Evolutionary conservation across 2,329 filamentous ascomycete genomes (phyloP).

Genomic region (Pseudogymnoascus sp.): DNA sequence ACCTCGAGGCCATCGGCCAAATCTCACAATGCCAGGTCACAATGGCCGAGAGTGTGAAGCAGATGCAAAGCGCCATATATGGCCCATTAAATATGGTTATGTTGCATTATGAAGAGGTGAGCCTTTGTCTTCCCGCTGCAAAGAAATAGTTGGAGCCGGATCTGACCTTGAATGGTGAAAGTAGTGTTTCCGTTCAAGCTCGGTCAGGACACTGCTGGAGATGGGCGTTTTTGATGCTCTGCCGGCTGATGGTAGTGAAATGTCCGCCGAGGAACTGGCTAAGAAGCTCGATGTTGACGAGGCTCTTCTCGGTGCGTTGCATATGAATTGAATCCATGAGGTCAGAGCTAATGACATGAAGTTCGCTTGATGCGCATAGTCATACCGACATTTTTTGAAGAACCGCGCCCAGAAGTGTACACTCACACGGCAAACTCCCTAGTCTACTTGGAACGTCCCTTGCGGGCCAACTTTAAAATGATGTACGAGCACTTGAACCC

Average conservation of each 20-base stretch:
- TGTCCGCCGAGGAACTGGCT: conserved; percentile 17
- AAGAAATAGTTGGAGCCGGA: not conserved
- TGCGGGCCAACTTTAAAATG: conserved; percentile 19
- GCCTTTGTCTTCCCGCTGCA: not conserved
- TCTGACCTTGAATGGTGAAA: not conserved
- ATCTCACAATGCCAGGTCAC: not conserved
- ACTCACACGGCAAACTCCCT: conserved; percentile 21
- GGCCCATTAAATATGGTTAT: conserved; percentile 20
- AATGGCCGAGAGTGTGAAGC: conserved; percentile 15
- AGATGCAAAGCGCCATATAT: conserved; percentile 17
- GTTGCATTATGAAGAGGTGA: conserved; percentile 19
- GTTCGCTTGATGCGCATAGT: conserved; percentile 23
- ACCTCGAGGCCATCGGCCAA: conserved; percentile 4
- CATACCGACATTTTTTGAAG: conserved; percentile 17
- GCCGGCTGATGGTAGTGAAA: conserved; percentile 17
- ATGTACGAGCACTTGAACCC: conserved; percentile 13
- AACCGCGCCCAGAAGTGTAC: conserved; percentile 19
- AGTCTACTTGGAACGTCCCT: conserved; percentile 17
- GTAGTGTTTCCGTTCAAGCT: conserved; percentile 14
- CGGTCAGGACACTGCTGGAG: conserved; percentile 18
- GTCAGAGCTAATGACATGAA: conserved; percentile 1
- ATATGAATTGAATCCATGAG: not conserved
- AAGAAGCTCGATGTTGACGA: conserved; percentile 20
- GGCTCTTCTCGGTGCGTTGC: conserved; percentile 19
- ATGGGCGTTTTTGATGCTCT: conserved; percentile 23